Base-by-base conservation (phyloP, 169 alveolate species). In the Miamiensis avidus region DNA sequence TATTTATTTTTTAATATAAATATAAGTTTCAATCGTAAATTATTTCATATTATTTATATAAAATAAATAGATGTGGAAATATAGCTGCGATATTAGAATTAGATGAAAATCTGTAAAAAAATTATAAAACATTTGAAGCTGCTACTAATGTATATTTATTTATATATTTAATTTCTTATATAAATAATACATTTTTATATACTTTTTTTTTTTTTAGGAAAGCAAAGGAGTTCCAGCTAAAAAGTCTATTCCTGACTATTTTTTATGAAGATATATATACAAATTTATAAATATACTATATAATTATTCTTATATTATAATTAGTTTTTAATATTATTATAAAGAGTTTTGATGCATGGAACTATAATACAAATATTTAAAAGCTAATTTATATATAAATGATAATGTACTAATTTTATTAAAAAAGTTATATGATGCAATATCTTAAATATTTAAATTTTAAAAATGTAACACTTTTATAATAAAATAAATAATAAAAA, bases 51-150 rank as follows among this genome's bases (percentile, higher is more conserved):
- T 49, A 11, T 11, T 49, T 49, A 31, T 0, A 65, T 65, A 34
- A 26, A 30, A 28, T 75, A 31, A 16, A 81, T 78, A 82, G 91
- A 75, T 85, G 91, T 82, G 93, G 93, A 20, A 97, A 97, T 85
- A 96, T 93, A 65, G 99, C 98, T 0, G 95, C 98, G 20, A 94
- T 97, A 15, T 90, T 97, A 93, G 98, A 97, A 85, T 84, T 96
- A 0, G 98, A 97, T 92, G 99, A 97, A 88, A 94, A 96, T 83
- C 86, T 95, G 28, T 84, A 95, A 81, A 95, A 95, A 84, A 84
- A 81, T 74, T 95, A 94, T 87, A 92, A 93, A 82, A 96, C 93
- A 30, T 96, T 96, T 82, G 97, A 95, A 76, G 98, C 98, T 16
- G 98, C 92, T 6, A 75, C 83, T 28, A 20, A 34, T 25, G 84